phyloP scores from a whole-genome alignment of 352 stramenopile genomes.

The Aphanomyces cochlioides region DNA sequence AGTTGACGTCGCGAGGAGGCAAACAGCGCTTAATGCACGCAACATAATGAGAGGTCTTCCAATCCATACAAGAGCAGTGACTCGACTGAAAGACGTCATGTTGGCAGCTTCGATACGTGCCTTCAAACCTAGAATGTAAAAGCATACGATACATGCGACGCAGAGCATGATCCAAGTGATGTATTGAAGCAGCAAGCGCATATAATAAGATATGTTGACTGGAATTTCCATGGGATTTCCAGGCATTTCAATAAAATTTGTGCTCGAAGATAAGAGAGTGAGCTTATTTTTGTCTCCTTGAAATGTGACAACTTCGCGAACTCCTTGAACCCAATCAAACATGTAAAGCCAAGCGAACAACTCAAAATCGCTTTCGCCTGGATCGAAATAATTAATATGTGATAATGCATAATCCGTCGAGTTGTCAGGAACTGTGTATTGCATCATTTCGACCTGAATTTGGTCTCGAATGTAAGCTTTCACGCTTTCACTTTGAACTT shows the following conservation, averaged over 20 bases:
- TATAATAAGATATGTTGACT: conserved; percentile 24
- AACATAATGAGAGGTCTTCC: conserved; percentile 9
- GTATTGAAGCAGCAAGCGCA: conserved; percentile 16
- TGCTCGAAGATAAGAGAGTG: not conserved
- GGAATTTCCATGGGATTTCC: conserved; percentile 26
- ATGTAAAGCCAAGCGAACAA: conserved; percentile 21
- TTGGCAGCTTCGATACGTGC: conserved; percentile 13
- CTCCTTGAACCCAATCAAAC: conserved; percentile 25
- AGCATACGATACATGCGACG: not conserved
- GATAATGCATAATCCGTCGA: not conserved
- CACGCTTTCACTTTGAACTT: not conserved
- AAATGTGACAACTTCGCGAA: conserved; percentile 23
- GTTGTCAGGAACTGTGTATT: not conserved
- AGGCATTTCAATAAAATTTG: not conserved
- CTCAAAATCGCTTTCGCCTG: conserved; percentile 9
- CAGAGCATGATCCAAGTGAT: conserved; percentile 12
- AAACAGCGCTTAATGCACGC: conserved; percentile 1
- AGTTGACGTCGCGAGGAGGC: conserved; percentile 7
- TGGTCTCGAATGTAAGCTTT: conserved; percentile 13
- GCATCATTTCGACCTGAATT: not conserved
- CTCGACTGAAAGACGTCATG: conserved; percentile 12
- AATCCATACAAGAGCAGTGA: conserved; percentile 19
- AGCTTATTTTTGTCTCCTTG: conserved; percentile 16
- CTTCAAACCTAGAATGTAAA: not conserved
- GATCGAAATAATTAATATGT: conserved; percentile 9